Conservation (phyloP, 2,329 filamentous ascomycete genomes). For the Pseudogymnoascus sp. region DNA sequence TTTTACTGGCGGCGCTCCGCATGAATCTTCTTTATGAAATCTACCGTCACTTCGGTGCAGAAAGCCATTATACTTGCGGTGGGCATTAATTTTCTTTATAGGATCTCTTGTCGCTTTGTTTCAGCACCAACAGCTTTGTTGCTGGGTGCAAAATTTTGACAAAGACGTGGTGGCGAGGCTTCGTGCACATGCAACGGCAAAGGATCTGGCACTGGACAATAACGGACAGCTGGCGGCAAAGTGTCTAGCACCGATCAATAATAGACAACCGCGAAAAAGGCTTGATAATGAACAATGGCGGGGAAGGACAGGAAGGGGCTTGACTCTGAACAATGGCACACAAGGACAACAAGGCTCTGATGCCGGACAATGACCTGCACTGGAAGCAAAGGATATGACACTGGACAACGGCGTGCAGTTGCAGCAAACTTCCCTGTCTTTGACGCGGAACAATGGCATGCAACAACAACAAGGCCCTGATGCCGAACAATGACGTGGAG, state of each 20-base stretch:
- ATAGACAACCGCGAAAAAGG: background rate
- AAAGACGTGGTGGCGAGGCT: background rate
- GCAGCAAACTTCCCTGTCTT: background rate
- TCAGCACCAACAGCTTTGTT: background rate
- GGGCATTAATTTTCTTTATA: background rate
- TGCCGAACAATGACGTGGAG: background rate
- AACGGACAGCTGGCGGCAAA: background rate
- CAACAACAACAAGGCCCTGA: background rate
- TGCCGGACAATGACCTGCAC: background rate
- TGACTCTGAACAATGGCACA: background rate
- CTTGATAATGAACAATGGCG: background rate
- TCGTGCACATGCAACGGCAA: background rate
- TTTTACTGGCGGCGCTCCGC: too few species aligned
- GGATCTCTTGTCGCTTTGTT: background rate
- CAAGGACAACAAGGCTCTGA: background rate
- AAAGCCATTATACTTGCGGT: background rate
- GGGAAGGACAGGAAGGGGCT: too few species aligned
- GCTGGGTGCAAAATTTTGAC: background rate
- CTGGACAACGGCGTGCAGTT: background rate
- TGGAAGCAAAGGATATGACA: background rate
- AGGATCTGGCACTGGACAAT: background rate
- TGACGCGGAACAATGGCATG: background rate
- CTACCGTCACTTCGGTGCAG: background rate
- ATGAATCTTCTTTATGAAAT: too few species aligned
- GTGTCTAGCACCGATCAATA: background rate